Base-by-base conservation (phyloP, 2,329 filamentous ascomycete species). In the Fonsecaea nubica region DNA sequence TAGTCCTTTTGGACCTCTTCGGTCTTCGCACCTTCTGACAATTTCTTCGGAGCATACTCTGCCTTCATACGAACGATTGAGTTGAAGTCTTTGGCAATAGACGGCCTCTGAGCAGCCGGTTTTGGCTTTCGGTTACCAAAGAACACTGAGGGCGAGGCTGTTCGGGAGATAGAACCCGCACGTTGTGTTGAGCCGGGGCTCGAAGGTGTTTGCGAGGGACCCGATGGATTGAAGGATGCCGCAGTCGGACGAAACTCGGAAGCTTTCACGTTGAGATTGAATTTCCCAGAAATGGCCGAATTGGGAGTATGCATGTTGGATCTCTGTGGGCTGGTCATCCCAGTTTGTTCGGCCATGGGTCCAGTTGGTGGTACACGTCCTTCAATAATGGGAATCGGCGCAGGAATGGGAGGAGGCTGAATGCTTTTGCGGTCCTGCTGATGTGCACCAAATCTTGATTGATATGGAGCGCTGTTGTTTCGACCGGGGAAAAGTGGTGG, bases 171-270 rank as follows among this genome's bases (percentile, higher is more conserved):
- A 56, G 82, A 79, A 53, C 74, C 79, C 56, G 77, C 79, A 63
- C 85, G 90, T 71, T 84, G 84, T 70, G 81, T 81, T 1, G 89
- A 87, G 38, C 86, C 85, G 35, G 92, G 92, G 75, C 91, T 96
- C 2, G 91, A 92, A 40, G 87, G 84, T 55, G 86, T 84, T 75
- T 90, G 92, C 53, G 81, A 80, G 55, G 82, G 77, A 53, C 78
- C 80, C 18, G 84, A 82, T 80, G 91, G 94, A 72, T 89, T 94
- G 79, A 99, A 98, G 1, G 90, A 84, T 53, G 87, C 86, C 0
- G 93, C 93, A 68, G 90, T 96, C 18, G 94, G 95, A 70, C 90
- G 89, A 80, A 97, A 98, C 74, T 97, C 93, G 75, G 84, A 80
- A 0, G 87, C 88, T 61, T 84, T 85, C 40, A 86, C 86, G 45